Percentiles rank a stretch among this genome's conserved stretches.
These are phyloP conservation scores for Neoarthrinium moseri DNA, from an alignment of 2,329 filamentous ascomycete species.

Conservation along the genomic window DNA sequence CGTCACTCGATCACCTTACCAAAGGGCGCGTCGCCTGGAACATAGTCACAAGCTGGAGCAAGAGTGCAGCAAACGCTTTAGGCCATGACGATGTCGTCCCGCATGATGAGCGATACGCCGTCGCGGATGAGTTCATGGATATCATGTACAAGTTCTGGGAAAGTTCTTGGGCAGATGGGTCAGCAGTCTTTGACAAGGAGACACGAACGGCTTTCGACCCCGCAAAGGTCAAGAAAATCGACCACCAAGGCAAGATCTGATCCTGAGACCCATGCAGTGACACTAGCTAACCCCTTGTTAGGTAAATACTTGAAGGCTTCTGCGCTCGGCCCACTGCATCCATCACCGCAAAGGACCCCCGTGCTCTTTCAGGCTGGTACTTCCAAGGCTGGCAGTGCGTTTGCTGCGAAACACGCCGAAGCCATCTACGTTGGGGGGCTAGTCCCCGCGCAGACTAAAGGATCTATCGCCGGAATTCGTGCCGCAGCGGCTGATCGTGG, in stretches of 20 bases:
- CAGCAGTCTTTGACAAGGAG: constrained; percentile 9
- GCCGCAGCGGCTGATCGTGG: constrained; percentile 10
- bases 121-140: constrained; percentile 19
- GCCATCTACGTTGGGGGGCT: constrained; percentile 19
- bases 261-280: too few species aligned
- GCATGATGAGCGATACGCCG: constrained; percentile 19
- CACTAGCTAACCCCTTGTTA: not conserved
- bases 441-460: constrained; percentile 10
- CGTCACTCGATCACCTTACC: constrained; percentile 14
- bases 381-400: constrained; percentile 17
- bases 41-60: constrained; percentile 19
- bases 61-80: constrained; percentile 14
- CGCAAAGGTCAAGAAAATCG: constrained; percentile 11
- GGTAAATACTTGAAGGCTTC: constrained; percentile 11
- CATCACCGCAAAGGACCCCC: constrained; percentile 14
- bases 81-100: constrained; percentile 11
- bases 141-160: constrained; percentile 18
- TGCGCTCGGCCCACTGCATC: constrained; percentile 5
- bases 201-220: constrained; percentile 5
- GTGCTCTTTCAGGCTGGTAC: constrained; percentile 22
- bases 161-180: constrained; percentile 11
- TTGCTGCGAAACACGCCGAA: constrained; percentile 21
- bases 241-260: constrained; percentile 10
- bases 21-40: constrained; percentile 18
- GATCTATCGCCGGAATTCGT: constrained; percentile 16